Evolutionary conservation across 768 basidiomycete species (phyloP), one percentile per base, ranked within the genome.

Genomic region (Serendipita sp.): DNA sequence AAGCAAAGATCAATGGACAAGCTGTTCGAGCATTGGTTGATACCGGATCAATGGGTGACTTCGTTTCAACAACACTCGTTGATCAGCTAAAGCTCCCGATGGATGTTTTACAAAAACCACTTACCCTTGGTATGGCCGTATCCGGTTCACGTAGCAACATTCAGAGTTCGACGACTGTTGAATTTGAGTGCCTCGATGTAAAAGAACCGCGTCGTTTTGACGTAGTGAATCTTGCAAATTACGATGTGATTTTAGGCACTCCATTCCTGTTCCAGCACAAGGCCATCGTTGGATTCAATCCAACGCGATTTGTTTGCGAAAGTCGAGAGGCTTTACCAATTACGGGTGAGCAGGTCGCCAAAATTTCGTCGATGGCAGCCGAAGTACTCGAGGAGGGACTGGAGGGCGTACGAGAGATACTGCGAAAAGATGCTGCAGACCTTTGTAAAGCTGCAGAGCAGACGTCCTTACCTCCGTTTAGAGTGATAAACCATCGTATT

Each of bases 91-190:
- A 52, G 0, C 2, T 68, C 27, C 13, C 2, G 18, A 37, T 13
- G 8, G 62, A 62, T 1, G 8, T 29, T 1, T 63, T 68, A 2
- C 36, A 62, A 8, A 63, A 60, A 33, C 66, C 66, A 6, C 62
- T 67, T 13, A 45, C 65, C 2, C 31, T 67, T 2, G 62, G 66
- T n/a, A 40, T 66, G 15, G 66, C 65, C 1, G 66, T 67, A 6
- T 45, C 40, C 10, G 66, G 66, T 0, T 67, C 66, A 0, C 62
- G 53, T 23, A 40, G 29, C 2, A 60, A 63, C 33, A 67, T 67
- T 27, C 50, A 67, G 36, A 27, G 13, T 29, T 48, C 44, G 3
- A 18, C 52, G 1, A 6, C 23, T 8, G 66, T 46, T 3, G 2
- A 64, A 3, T 64, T 67, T 5, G 18, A 31, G 16, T 67, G 66